Base-by-base conservation (phyloP, 768 basidiomycete genomes). In the Russula ochroleuca region DNA sequence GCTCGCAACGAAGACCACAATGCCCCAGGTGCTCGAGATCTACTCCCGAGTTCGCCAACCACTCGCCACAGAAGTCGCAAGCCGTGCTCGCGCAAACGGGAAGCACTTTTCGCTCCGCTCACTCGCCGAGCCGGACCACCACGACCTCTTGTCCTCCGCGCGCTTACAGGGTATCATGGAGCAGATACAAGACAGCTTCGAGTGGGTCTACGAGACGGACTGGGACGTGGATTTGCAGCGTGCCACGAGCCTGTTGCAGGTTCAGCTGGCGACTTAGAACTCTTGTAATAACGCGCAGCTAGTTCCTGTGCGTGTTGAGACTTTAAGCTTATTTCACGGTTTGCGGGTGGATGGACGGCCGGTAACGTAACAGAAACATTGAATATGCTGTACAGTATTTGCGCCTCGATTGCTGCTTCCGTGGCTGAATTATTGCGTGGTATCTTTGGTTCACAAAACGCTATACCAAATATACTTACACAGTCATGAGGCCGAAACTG, bases 11-110 rank as follows among this genome's bases (percentile, higher is more conserved):
- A 47, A n/a, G 15, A 10, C 57, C 11, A 71, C 70, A 4, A 61
- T 70, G 14, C 15, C 61, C 0, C 69, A 69, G 13, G 72, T 72
- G 2, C 67, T 73, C 19, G 55, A 54, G 21, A 67, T 70, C 1
- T 77, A 77, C 68, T 73, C 75, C 56, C 53, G 69, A 25, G 64
- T 75, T 14, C 75, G 75, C 53, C 69, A 71, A 9, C 73, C 75
- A n/a, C 65, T 67, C 31, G 67, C 74, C 0, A 70, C 68, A 40
- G 68, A 65, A 35, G 70, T 70, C 25, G 69, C 71, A 6, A 61
- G 65, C 15, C 55, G 48, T 47, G 72, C 74, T 35, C 72, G 70
- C 45, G 66, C 69, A 28, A 69, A 69, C 48, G 73, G 74, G 25
- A 54, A 72, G 31, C 65, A 73, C 28, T 73, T 68, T 61, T 71